Evolutionary conservation across 257 asterid species (phyloP).

Genomic region (Henckelia pumila): DNA sequence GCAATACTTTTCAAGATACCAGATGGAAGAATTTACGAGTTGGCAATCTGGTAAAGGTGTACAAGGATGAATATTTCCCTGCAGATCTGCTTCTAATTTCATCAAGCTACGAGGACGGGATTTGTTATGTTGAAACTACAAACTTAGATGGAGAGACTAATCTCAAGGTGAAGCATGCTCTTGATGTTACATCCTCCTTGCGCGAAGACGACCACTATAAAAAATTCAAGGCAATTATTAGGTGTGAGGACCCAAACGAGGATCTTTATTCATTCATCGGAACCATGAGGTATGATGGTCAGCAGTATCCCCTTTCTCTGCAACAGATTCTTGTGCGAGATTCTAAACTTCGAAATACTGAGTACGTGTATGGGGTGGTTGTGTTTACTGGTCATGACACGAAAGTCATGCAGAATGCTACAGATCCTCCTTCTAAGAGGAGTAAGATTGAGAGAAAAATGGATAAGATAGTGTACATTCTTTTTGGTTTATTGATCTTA

Average conservation of each 20-base stretch:
- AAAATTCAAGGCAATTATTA: constrained; percentile 64
- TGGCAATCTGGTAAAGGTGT: constrained; percentile 81
- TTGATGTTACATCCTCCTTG: constrained; percentile 60
- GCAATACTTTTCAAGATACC: constrained; percentile 45
- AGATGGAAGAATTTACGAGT: constrained; percentile 82
- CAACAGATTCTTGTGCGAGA: constrained; percentile 84
- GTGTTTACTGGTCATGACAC: constrained; percentile 93
- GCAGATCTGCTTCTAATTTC: constrained; percentile 85
- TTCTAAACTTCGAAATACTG: constrained; percentile 83
- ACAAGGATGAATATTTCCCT: constrained; percentile 85
- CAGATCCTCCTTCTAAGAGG: constrained; percentile 95
- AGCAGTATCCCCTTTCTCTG: constrained; percentile 64
- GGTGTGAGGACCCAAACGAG: constrained; percentile 94
- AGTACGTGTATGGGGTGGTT: constrained; percentile 71
- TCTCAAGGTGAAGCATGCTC: constrained; percentile 89
- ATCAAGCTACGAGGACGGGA: constrained; percentile 86
- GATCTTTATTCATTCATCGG: constrained; percentile 90
- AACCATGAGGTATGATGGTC: constrained; percentile 47
- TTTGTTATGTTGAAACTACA: constrained; percentile 90
- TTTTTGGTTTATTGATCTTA: constrained; percentile 62
- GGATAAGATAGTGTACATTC: constrained; percentile 84
- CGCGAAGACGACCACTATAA: constrained; percentile 48
- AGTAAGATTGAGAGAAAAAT: constrained; percentile 80
- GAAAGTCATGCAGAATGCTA: constrained; percentile 91
- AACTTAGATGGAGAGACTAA: constrained; percentile 96